These are phyloP conservation scores for Ceratopteris richardii DNA, from an alignment of 75 land plant genomes.

Conservation along the genomic window DNA sequence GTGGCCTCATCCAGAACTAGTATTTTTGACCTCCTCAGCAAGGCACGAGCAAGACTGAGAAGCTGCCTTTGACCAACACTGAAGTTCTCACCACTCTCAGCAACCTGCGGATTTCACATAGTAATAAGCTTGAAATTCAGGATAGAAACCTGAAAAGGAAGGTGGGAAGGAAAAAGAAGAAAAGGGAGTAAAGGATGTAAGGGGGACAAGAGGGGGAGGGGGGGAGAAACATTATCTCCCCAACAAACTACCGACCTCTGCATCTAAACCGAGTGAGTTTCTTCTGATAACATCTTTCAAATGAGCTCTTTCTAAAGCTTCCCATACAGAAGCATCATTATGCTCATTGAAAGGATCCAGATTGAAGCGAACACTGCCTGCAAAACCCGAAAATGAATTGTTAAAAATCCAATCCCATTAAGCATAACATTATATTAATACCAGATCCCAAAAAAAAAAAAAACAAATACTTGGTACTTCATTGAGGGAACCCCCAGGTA, in stretches of 20 bases:
- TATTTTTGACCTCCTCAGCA: constrained; percentile 85
- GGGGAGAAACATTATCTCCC: too few species aligned
- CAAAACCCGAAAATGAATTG: not conserved
- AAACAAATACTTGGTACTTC: too few species aligned
- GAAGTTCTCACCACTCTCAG: constrained; percentile 94
- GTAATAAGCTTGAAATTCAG: not conserved
- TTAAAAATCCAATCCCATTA: not conserved
- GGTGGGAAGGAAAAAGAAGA: not conserved
- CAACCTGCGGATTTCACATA: constrained; percentile 34
- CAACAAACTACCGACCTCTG: constrained; percentile 75
- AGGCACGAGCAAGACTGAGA: constrained; percentile 88
- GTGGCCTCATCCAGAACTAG: constrained; percentile 99
- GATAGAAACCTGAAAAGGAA: not conserved
- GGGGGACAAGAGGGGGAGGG: too few species aligned
- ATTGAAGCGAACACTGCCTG: constrained; percentile 87
- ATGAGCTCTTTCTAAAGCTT: constrained; percentile 91
- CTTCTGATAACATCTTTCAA: constrained; percentile 84
- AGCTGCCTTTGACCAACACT: constrained; percentile 98
- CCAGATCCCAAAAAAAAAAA: too few species aligned
- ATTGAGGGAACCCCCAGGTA: too few species aligned
- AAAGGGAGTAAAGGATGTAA: too few species aligned
- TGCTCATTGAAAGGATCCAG: constrained; percentile 96
- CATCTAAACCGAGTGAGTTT: constrained; percentile 75
- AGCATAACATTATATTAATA: too few species aligned
- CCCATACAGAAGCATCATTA: constrained; percentile 92